Evolutionary conservation across 805 yeast genomes (phyloP).

Genomic region (Vanderwaltozyma verrucispora): DNA sequence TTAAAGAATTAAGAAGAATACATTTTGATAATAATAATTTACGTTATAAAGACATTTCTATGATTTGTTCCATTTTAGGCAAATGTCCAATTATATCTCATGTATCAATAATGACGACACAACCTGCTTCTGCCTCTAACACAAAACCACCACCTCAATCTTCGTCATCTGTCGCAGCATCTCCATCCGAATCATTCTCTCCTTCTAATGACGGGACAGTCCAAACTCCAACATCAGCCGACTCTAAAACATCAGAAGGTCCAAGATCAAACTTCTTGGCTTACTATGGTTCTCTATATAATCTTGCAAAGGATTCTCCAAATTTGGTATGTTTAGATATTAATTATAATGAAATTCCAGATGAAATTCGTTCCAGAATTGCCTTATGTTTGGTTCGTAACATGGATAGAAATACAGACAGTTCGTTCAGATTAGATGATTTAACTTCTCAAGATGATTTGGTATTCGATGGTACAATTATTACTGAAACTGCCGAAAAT

Average conservation of each 20-base stretch:
- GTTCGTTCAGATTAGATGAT: constrained; percentile 27
- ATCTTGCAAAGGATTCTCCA: constrained; percentile 55
- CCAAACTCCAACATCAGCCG: not conserved
- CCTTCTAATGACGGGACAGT: not conserved
- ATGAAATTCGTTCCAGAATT: constrained; percentile 53
- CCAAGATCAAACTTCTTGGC: not conserved
- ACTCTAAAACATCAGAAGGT: not conserved
- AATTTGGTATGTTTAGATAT: constrained; percentile 60
- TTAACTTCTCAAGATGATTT: constrained; percentile 42
- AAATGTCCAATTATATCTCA: constrained; percentile 57
- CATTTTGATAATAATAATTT: constrained; percentile 65
- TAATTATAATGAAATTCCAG: constrained; percentile 52
- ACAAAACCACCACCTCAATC: not conserved
- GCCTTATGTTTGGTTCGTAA: constrained; percentile 77
- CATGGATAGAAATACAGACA: constrained; percentile 50
- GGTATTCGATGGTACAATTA: constrained; percentile 63
- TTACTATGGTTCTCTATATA: constrained; percentile 44
- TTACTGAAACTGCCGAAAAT: constrained; percentile 65
- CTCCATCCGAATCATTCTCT: not conserved
- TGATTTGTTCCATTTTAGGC: constrained; percentile 58
- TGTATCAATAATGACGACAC: constrained; percentile 49
- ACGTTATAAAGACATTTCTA: constrained; percentile 42
- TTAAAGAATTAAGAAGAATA: constrained; percentile 51
- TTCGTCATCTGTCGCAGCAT: not conserved
- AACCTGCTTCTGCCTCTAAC: constrained; percentile 1